Base-by-base conservation (phyloP, 2,329 filamentous ascomycete genomes). In the Trichoderma semiorbis region DNA sequence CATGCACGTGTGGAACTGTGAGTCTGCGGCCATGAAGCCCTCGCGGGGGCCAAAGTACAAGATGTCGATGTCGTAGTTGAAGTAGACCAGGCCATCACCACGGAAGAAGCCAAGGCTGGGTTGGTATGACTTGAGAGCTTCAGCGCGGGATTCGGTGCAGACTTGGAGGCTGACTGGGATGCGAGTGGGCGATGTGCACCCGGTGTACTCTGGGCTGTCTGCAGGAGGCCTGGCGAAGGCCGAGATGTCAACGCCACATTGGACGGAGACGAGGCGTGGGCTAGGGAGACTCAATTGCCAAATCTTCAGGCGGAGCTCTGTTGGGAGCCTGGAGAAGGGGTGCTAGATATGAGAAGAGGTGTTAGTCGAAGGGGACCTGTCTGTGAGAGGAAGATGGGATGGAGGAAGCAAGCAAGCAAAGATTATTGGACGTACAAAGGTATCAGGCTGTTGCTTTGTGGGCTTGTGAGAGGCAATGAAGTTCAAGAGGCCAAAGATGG, bases 261-360 rank as follows among this genome's bases (percentile, higher is more conserved):
- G 79, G 34, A 86, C 77, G 2, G 83, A 80, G 30, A 87, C 82
- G 63, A 87, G 78, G 36, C 85, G 84, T 12, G 81, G 77, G 16
- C 77, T 75, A 0, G 84, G 83, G 21, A 85, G 77, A 74, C 81
- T 85, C 74, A 83, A 79, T 53, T 79, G 78, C 85, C 85, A 87
- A 63, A 87, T 84, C 70, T 81, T 83, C 28, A 86, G 77, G 12
- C 85, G 83, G 18, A 87, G 78, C 74, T 87, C 85, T 14, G 81
- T 75, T 1, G 85, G 85, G 1, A 87, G 83, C 55, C 75, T 77
- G 21, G 79, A 72, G 73, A 87, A 87, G 63, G 79, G 75, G 60
- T 78, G 80, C 85, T 87, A 73, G 26, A 55, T 18, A 16, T 36
- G 18, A 58, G 21, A 36, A 4, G 36, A 62, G 7, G 11, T 24